Evolutionary conservation across 1,284 basidiomycete species (phyloP).

Genomic region (Lentinus polychrous): DNA sequence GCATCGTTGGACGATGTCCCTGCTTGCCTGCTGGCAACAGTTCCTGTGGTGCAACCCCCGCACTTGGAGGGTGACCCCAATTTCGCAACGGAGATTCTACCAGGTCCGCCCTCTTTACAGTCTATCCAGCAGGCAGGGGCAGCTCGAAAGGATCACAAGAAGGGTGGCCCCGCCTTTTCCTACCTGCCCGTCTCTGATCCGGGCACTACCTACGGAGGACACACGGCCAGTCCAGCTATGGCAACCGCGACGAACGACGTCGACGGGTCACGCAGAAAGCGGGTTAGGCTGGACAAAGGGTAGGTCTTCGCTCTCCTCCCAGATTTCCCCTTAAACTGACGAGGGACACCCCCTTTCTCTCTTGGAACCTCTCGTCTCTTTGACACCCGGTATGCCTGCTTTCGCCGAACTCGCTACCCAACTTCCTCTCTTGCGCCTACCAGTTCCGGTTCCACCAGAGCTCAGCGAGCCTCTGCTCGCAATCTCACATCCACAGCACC

Average conservation of each 20-base stretch:
- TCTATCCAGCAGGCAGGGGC: slow-evolving; percentile 53
- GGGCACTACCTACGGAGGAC: slow-evolving; percentile 73
- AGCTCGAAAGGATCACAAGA: slow-evolving; percentile 70
- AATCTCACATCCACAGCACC: slow-evolving; percentile 42
- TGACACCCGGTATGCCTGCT: too few relatives aligned
- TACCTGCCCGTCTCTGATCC: slow-evolving; percentile 77
- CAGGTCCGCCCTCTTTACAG: slow-evolving; percentile 67
- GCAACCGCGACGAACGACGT: slow-evolving; percentile 52
- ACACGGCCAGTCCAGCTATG: slow-evolving; percentile 38
- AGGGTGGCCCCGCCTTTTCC: slow-evolving; percentile 55
- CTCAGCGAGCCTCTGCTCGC: slow-evolving; percentile 70
- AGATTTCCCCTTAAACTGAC: slow-evolving; percentile 10
- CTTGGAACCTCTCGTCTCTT: slow-evolving; percentile 7
- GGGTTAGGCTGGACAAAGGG: slow-evolving; percentile 65
- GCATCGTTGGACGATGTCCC: slow-evolving; percentile 61
- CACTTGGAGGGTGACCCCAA: slow-evolving; percentile 72
- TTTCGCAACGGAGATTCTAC: slow-evolving; percentile 78
- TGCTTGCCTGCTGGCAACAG: slow-evolving; percentile 59
- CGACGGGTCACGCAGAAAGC: slow-evolving; percentile 63
- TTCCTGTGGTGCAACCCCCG: slow-evolving; percentile 62
- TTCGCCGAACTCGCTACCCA: slow-evolving; percentile 2
- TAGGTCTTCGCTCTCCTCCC: slow-evolving; percentile 31
- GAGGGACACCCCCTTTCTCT: slow-evolving; percentile 13
- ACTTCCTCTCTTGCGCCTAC: neutral
- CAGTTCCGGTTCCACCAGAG: slow-evolving; percentile 54